Conservation (phyloP, 2,329 filamentous ascomycete species). For the Pyricularia grisea region DNA sequence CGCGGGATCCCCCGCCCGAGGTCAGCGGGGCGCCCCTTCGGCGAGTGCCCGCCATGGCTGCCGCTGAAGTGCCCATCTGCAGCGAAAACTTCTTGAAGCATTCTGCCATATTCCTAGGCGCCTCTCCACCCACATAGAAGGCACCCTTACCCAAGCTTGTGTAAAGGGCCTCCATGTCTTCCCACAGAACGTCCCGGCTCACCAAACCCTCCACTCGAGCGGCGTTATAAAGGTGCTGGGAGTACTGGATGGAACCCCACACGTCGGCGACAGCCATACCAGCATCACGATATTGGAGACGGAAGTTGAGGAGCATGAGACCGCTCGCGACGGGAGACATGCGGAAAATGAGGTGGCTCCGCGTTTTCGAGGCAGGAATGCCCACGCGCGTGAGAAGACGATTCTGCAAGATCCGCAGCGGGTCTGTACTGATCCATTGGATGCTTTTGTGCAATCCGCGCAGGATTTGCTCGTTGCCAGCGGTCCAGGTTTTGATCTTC, state of each 20-base stretch:
- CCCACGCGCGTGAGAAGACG: not conserved
- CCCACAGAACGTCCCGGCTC: slow-evolving; percentile 17
- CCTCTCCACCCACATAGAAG: slow-evolving; percentile 28
- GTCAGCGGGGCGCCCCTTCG: slow-evolving; percentile 8
- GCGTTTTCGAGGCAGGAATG: not conserved
- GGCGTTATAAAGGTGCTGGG: slow-evolving; percentile 32
- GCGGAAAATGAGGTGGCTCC: not conserved
- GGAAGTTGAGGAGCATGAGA: slow-evolving; percentile 24
- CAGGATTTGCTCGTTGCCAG: slow-evolving; percentile 16
- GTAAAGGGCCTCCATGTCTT: slow-evolving; percentile 26
- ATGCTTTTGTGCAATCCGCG: slow-evolving; percentile 12
- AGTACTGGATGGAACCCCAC: slow-evolving; percentile 27
- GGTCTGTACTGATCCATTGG: slow-evolving; percentile 15
- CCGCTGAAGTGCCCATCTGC: slow-evolving; percentile 24
- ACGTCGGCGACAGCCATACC: slow-evolving; percentile 23
- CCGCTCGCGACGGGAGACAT: slow-evolving; percentile 16
- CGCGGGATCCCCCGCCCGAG: slow-evolving; percentile 20
- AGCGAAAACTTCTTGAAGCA: slow-evolving; percentile 27
- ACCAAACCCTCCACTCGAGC: slow-evolving; percentile 19
- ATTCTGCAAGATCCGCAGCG: slow-evolving; percentile 8
- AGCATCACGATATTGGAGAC: slow-evolving; percentile 19
- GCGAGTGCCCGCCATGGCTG: slow-evolving; percentile 8
- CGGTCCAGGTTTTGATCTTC: slow-evolving; percentile 19
- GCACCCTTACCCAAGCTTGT: slow-evolving; percentile 17
- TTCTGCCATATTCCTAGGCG: slow-evolving; percentile 19